A percentile compares a stretch with the other conserved stretches of the same genome.
phyloP scores from a whole-genome alignment of 2,329 filamentous ascomycete species.

The Colletotrichum cuscutae region DNA sequence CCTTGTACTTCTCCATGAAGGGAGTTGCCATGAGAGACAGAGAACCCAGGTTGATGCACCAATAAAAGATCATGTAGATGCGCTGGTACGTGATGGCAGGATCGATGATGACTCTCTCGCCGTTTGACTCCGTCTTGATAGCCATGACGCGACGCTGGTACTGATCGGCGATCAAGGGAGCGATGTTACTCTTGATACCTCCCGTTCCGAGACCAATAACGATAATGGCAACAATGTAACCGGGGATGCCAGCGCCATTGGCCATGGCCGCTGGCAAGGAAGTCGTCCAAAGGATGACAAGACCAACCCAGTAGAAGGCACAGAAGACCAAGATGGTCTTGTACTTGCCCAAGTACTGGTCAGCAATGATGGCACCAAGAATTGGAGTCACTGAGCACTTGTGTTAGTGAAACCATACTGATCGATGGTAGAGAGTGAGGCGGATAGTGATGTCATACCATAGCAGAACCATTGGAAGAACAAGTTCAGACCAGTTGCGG shows the following conservation, averaged over 20 bases:
- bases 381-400: conserved; percentile 48
- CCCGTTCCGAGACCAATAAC: conserved; percentile 75
- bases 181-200: conserved; percentile 75
- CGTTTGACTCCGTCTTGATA: conserved; percentile 57
- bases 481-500: conserved; percentile 64
- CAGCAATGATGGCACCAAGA: conserved; percentile 64
- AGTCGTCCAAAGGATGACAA: conserved; percentile 64
- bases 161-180: conserved; percentile 72
- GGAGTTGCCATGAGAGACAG: conserved; percentile 74
- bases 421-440: too few species aligned
- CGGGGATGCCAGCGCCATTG: conserved; percentile 55
- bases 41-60: conserved; percentile 63
- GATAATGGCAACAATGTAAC: conserved; percentile 66
- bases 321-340: conserved; percentile 70
- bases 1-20: conserved; percentile 73
- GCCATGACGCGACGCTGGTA: conserved; percentile 65
- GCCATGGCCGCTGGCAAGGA: conserved; percentile 52
- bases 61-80: conserved; percentile 81
- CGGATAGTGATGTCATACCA: conserved; percentile 36
- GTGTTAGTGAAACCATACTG: neutral
- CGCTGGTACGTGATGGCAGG: conserved; percentile 73
- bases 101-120: conserved; percentile 73
- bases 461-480: conserved; percentile 66
- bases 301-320: conserved; percentile 66
- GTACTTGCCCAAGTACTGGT: conserved; percentile 69